Percentiles rank a stretch among this genome's conserved stretches.
Evolutionary conservation across 352 stramenopile genomes (phyloP).

Genomic region (Thalassiosira delicatula): DNA sequence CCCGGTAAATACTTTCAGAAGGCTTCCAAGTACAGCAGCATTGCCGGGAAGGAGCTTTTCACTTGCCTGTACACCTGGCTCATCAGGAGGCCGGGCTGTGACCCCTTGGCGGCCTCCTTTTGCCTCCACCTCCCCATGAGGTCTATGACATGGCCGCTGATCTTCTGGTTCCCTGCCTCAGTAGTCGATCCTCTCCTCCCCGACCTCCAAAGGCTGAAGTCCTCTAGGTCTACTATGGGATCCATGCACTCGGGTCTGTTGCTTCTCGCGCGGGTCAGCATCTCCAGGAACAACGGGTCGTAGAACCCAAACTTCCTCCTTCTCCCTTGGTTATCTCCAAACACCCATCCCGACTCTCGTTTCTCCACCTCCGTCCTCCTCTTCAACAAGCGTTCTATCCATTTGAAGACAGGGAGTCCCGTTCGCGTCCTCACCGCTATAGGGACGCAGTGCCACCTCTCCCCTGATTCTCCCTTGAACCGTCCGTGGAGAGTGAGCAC

Average conservation of each 20-base stretch:
- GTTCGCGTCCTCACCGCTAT: background rate
- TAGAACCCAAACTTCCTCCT: background rate
- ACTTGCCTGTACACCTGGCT: background rate
- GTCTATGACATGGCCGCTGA: background rate
- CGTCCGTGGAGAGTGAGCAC: conserved; percentile 18
- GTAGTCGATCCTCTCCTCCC: background rate
- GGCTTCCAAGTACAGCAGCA: too few species aligned
- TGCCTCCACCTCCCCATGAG: background rate
- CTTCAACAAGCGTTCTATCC: background rate
- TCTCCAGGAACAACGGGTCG: background rate
- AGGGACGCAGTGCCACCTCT: background rate
- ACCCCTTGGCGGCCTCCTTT: background rate
- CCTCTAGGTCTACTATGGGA: background rate
- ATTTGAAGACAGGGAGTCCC: background rate
- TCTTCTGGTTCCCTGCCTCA: background rate
- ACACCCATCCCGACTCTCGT: background rate
- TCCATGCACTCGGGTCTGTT: background rate
- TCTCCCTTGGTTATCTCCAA: background rate
- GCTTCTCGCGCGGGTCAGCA: background rate
- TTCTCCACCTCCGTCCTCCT: background rate
- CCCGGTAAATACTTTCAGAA: too few species aligned
- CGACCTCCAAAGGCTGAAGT: background rate
- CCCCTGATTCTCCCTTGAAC: conserved; percentile 44
- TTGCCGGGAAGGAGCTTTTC: too few species aligned
- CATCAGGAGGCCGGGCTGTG: background rate